Conservation (phyloP, 2,329 filamentous ascomycete genomes). For the Aphanoascus verrucosus region DNA sequence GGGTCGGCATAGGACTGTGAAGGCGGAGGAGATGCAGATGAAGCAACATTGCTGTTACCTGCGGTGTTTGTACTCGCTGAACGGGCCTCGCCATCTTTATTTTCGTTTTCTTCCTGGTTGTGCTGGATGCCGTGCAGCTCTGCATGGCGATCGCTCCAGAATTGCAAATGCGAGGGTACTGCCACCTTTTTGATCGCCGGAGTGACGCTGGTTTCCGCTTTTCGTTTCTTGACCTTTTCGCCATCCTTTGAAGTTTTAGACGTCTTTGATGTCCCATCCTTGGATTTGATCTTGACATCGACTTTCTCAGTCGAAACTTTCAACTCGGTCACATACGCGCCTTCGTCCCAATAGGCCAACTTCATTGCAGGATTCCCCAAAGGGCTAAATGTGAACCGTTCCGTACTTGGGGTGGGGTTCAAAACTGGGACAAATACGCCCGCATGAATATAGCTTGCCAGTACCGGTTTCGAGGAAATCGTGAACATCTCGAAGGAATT, state of each 20-base stretch:
- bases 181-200: conserved; percentile 36
- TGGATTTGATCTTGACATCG: conserved; percentile 22
- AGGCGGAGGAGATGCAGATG: conserved; percentile 27
- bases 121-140: conserved; percentile 49
- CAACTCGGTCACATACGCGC: conserved; percentile 58
- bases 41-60: conserved; percentile 21
- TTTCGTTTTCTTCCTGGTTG: conserved; percentile 16
- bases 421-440: conserved; percentile 71
- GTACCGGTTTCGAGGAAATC: conserved; percentile 61
- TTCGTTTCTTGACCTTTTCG: conserved; percentile 39
- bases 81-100: conserved; percentile 21
- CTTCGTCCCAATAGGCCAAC: conserved; percentile 66
- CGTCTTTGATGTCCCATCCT: conserved; percentile 15
- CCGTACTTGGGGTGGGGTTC: conserved; percentile 47
- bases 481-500: conserved; percentile 64
- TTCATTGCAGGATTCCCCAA: conserved; percentile 57
- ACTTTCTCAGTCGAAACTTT: conserved; percentile 47
- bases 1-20: conserved; percentile 52
- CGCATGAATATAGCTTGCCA: conserved; percentile 67
- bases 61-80: conserved; percentile 12
- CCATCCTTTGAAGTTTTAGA: conserved; percentile 30
- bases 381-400: conserved; percentile 57
- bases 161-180: conserved; percentile 56
- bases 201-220: conserved; percentile 32
- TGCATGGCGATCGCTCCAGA: conserved; percentile 60